These are phyloP conservation scores for Heliosperma pusillum DNA, from an alignment of 148 eudicot genomes.

Conservation along the genomic window DNA sequence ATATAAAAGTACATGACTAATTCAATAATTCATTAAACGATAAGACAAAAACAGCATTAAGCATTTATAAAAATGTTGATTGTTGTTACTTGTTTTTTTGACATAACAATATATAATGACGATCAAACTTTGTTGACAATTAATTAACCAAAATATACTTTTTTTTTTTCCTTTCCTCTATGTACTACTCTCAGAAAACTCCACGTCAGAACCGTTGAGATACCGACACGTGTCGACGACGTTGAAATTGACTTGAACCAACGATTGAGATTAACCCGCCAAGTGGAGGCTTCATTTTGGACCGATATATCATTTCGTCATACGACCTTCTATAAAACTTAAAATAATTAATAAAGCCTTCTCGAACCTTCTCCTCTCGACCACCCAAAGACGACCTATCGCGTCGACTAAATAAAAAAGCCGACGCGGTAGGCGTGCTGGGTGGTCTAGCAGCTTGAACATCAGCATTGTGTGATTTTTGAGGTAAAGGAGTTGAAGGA, in stretches of 20 bases:
- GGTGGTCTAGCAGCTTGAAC: conserved; percentile 45
- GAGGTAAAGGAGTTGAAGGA: conserved; percentile 88
- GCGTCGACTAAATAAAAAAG: conserved; percentile 25
- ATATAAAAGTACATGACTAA: too few species aligned
- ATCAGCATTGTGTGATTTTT: conserved; percentile 65
- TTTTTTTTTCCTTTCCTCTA: not conserved
- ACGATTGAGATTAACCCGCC: conserved; percentile 87
- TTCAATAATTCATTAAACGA: not conserved
- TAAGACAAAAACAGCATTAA: not conserved
- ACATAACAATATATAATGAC: conserved; percentile 1
- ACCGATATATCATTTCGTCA: conserved; percentile 80
- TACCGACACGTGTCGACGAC: conserved; percentile 61
- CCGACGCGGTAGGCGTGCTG: conserved; percentile 67
- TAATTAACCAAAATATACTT: conserved; percentile 16
- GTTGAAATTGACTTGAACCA: conserved; percentile 50
- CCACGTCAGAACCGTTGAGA: conserved; percentile 76
- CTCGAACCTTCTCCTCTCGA: conserved; percentile 47
- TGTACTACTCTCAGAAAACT: conserved; percentile 9
- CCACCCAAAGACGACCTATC: conserved; percentile 25
- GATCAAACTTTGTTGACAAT: conserved; percentile 3
- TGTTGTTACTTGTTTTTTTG: not conserved
- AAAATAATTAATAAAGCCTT: conserved; percentile 53
- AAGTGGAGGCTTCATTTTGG: conserved; percentile 91
- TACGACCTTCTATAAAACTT: conserved; percentile 76
- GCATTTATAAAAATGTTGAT: not conserved